A percentile compares a stretch with the other conserved stretches of the same genome.
phyloP scores from a whole-genome alignment of 2,329 filamentous ascomycete genomes.

The Monosporascus ibericus region DNA sequence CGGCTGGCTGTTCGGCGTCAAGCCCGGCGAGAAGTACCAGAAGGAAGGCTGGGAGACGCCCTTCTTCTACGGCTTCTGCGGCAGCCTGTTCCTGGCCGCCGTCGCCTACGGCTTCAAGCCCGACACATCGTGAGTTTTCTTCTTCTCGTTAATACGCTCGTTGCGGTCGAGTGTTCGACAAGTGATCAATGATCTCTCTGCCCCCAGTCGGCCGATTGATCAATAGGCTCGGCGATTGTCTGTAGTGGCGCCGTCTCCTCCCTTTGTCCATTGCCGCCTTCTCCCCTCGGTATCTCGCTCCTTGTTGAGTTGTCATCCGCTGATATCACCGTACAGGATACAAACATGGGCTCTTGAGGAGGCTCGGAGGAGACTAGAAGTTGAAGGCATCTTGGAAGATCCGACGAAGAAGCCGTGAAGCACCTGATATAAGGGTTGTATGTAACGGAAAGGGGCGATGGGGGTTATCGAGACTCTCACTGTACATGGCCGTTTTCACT shows the following conservation, averaged over 20 bases:
- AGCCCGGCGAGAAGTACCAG: constrained; percentile 91
- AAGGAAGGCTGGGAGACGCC: constrained; percentile 94
- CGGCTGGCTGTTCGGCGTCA: constrained; percentile 90
- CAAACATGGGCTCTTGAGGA: constrained; percentile 99
- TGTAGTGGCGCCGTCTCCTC: not conserved
- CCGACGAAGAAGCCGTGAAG: constrained; percentile 49
- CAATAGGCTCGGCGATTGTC: too few relatives aligned
- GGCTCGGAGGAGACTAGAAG: constrained; percentile 88
- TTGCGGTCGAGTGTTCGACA: too few relatives aligned
- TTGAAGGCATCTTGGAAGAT: constrained; percentile 87
- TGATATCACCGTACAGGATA: constrained; percentile 58
- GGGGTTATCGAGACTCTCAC: not conserved
- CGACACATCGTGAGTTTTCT: constrained; percentile 82
- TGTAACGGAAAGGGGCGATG: not conserved
- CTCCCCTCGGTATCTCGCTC: not conserved
- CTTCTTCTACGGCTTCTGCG: constrained; percentile 80
- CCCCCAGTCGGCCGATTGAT: not conserved
- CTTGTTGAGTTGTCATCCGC: not conserved
- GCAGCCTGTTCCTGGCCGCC: constrained; percentile 64
- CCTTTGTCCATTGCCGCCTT: not conserved
- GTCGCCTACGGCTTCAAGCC: constrained; percentile 94
- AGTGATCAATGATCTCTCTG: not conserved
- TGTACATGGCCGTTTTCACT: not conserved
- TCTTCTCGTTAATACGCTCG: not conserved
- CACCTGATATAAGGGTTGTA: not conserved